Base-by-base conservation (phyloP, 345 rosid species). In the Rhodamnia argentea region DNA sequence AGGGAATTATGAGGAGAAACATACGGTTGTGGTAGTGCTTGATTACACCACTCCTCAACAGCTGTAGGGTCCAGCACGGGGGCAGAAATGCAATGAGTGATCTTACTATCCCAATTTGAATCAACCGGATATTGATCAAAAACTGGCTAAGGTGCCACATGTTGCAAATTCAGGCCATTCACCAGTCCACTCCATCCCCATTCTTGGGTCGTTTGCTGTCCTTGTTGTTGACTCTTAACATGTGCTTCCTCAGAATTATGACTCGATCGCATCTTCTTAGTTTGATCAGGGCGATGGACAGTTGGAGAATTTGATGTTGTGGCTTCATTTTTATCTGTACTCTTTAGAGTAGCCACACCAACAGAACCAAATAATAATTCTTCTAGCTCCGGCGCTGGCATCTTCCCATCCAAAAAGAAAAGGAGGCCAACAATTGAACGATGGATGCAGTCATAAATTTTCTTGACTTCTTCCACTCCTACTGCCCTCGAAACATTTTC, bases 401-500 rank as follows among this genome's bases (percentile, higher is more conserved):
- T 44, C 76, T 85, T 82, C 26, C 89, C 91, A 74, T 91, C 85
- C 29, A 89, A 86, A 78, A 89, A 93, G 57, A 83, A 83, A 52
- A 85, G 52, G 56, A 91, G 86, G 40, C 81, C 85, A 10, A 70
- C 51, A 6, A 91, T 82, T 5, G 92, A 90, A 55, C 54, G 62
- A 84, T 55, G 85, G 86, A 93, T 89, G 86, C 88, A 90, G 74
- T 86, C n/a, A 75, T 88, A 84, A 51, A 93, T 92, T 78, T 62
- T 90, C 88, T 86, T 85, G 32, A 86, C 86, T 85, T 92, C 94
- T 82, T 58, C 18, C 4, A 4, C 57, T 78, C 89, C 91, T 58
- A 92, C 95, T 50, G 88, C 88, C 91, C 94, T 92, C 6, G 94
- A 87, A 52, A 92, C 87, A 87, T 93, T 93, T 74, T 89, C 84